These are phyloP conservation scores for Darksidea phi DNA, from an alignment of 495 filamentous ascomycete species.

Conservation along the genomic window DNA sequence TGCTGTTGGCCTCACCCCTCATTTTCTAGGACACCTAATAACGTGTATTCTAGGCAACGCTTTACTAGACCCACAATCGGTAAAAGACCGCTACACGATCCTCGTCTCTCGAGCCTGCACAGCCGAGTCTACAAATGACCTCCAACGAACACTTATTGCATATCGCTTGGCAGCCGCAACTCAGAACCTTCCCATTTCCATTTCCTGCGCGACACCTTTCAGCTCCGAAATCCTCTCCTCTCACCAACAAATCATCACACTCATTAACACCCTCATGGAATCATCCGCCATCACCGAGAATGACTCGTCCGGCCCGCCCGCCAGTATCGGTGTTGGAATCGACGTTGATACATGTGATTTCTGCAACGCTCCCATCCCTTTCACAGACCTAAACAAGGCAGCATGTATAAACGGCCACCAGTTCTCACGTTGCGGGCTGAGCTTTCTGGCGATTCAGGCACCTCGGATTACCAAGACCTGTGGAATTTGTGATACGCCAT, in stretches of 20 bases:
- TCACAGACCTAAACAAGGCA: slow-evolving; percentile 41
- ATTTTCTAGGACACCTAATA: neutral
- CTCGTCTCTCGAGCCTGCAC: slow-evolving; percentile 16
- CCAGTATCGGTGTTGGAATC: neutral
- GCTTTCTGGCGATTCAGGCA: slow-evolving; percentile 55
- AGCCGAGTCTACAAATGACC: slow-evolving; percentile 4
- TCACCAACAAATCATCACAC: neutral
- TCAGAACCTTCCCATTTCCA: slow-evolving; percentile 2
- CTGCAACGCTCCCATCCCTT: slow-evolving; percentile 47
- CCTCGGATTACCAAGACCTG: slow-evolving; percentile 58
- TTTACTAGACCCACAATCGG: slow-evolving; percentile 17
- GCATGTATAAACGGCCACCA: slow-evolving; percentile 52
- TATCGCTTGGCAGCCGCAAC: slow-evolving; percentile 13
- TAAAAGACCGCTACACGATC: slow-evolving; percentile 28
- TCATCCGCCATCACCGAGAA: neutral
- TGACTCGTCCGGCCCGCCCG: neutral
- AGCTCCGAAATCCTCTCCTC: slow-evolving; percentile 33
- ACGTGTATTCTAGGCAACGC: slow-evolving; percentile 3
- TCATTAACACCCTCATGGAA: neutral
- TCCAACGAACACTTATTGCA: slow-evolving; percentile 24
- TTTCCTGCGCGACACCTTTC: slow-evolving; percentile 23
- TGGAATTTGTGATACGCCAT: slow-evolving; percentile 51
- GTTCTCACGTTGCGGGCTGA: slow-evolving; percentile 57
- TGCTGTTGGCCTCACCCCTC: too few relatives aligned
- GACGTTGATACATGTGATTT: slow-evolving; percentile 47